Evolutionary conservation across 768 basidiomycete genomes (phyloP), one percentile per base, ranked within the genome.

Genomic region (Hygrophorus pudorinus): DNA sequence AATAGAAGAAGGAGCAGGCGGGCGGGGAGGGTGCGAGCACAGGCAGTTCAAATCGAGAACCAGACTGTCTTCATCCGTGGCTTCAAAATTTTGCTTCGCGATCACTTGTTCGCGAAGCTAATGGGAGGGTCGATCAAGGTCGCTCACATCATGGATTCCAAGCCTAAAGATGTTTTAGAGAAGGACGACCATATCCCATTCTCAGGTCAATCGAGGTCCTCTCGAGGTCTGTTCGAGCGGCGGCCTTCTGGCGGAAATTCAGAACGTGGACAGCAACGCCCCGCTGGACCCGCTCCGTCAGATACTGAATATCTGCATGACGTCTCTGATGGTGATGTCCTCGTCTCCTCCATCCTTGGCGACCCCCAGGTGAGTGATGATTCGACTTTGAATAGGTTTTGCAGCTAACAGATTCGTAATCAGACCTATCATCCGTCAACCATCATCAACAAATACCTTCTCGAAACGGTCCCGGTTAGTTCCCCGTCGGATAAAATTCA

Each of bases 41-140:
- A 36, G 38, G 38, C 12, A 17, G 12, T n/a, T 18, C 20, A 41
- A 33, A 33, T 14, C 21, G 17, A 20, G 29, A 59, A 62, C n/a
- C 62, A 64, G 38, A 42, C 51, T 17, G 52, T 61, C 16, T 59
- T 62, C 29, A 51, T 63, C 17, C 54, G 53, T 7, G 61, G 62
- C 5, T 62, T 60, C 50, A 63, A 38, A 21, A 38, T 45, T 28
- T 6, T 36, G 11, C 20, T 45, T 17, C 36, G 33, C 4, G 36
- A 45, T 9, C 33, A 17, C 9, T 35, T 35, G 9, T 13, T 17
- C 5, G 33, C 33, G 9, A 35, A 35, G 9, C 9, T 35, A 7
- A 24, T 24, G 33, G 33, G 33, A 35, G n/a, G 17, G 17, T 17
- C 33, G 13, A 17, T 10, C 33, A 35, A 35, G 33, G n/a, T 35